phyloP scores from a whole-genome alignment of 2,329 filamentous ascomycete genomes.

The Delphinella strobiligena region DNA sequence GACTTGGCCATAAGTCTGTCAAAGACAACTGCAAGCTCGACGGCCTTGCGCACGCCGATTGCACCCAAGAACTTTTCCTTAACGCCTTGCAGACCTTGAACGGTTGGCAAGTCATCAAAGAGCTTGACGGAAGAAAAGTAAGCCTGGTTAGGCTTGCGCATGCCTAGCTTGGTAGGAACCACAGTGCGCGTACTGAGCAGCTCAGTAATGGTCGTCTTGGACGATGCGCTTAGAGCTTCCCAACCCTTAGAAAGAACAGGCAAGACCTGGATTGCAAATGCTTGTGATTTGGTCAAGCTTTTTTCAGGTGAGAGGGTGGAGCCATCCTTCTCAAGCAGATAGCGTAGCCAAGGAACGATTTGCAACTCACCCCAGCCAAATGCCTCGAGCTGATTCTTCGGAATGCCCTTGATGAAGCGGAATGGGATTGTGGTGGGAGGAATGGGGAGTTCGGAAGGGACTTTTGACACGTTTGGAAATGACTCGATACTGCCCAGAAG shows the following conservation, averaged over 20 bases:
- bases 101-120: constrained; percentile 82
- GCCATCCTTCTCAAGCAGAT: constrained; percentile 57
- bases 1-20: constrained; percentile 62
- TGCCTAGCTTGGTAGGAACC: constrained; percentile 82
- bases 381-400: constrained; percentile 56
- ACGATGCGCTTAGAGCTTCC: constrained; percentile 60
- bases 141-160: constrained; percentile 73
- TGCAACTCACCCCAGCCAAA: constrained; percentile 81
- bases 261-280: constrained; percentile 67
- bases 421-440: constrained; percentile 76
- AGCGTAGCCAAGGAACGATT: constrained; percentile 73
- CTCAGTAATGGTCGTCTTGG: constrained; percentile 53
- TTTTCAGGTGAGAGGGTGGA: constrained; percentile 49
- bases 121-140: constrained; percentile 92
- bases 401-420: constrained; percentile 63
- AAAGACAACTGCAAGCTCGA: constrained; percentile 90
- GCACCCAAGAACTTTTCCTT: constrained; percentile 82
- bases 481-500: constrained; percentile 62
- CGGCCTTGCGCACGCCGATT: constrained; percentile 85
- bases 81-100: constrained; percentile 62
- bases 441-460: constrained; percentile 69
- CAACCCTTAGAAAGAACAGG: constrained; percentile 77
- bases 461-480: constrained; percentile 65
- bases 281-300: constrained; percentile 57
- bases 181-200: constrained; percentile 58